Base-by-base conservation (phyloP, 805 yeast species). In the Yamadazyma ubonensis region DNA sequence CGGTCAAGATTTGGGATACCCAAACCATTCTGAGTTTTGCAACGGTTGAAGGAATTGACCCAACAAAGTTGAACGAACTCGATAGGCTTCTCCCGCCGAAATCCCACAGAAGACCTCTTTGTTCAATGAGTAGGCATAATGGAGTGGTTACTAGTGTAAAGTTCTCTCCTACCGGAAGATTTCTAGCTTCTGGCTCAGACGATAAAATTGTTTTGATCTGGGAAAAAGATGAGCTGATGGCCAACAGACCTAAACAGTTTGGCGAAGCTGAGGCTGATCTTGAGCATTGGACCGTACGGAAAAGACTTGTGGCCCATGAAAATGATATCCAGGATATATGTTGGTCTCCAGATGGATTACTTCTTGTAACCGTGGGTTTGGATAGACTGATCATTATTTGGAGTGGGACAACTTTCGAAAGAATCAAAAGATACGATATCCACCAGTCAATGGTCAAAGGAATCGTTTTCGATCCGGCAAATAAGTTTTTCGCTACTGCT, bases 281-380 rank as follows among this genome's bases (percentile, higher is more conserved):
- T 40, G 99, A 91, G 60, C 95, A 86, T 52, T 91, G 99, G 99
- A 81, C 91, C 1, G 97, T 91, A 1, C 68, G 96, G 14, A 87
- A 87, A 53, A 75, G 98, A 53, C 73, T 89, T 11, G 96, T 88
- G 14, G 99, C 97, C 1, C 99, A 93, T 61, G 98, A 93, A 48
- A 93, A 91, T 57, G 99, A 93, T 66, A 86, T 93, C 36, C 99
- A 93, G 59, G 99, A 93, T 61, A 82, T 93, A 50, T 95, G 96
- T 30, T 93, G 99, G 98, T 86, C 96, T 1, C 97, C 98, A 0
- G 98, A 91, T 57, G 85, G 95, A 3, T 78, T 87, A 26, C 78
- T 93, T 17, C 67, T 93, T 33, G 96, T 93, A 12, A 85, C 96
- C 1, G 99, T 91, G 8, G 99, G 99, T 0, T 70, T 93, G 42